Evolutionary conservation across 345 rosid species (phyloP).

Genomic region (Murraya paniculata): DNA sequence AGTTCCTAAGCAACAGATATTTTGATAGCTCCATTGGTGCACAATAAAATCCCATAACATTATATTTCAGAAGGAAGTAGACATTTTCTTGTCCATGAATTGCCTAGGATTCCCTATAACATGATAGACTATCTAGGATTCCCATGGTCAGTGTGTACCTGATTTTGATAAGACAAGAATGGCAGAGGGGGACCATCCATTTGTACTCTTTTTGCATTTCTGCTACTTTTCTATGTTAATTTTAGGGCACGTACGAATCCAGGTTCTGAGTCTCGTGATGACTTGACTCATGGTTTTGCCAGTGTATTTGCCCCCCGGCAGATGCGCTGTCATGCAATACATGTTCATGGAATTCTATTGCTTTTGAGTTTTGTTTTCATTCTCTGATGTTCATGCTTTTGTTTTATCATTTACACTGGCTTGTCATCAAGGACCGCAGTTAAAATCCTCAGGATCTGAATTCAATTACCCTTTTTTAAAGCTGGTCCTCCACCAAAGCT

Average conservation of each 20-base stretch:
- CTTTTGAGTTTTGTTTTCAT: neutral
- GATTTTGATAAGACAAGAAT: neutral
- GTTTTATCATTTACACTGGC: neutral
- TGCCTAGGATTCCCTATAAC: neutral
- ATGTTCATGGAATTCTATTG: neutral
- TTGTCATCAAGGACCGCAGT: conserved; percentile 1
- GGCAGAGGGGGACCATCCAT: neutral
- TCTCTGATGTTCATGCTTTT: neutral
- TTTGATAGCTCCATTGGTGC: neutral
- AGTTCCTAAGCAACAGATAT: neutral
- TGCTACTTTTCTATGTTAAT: neutral
- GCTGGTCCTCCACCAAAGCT: neutral
- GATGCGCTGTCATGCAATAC: neutral
- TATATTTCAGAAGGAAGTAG: neutral
- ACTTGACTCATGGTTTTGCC: neutral
- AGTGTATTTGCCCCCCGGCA: conserved; percentile 3
- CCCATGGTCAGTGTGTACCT: neutral
- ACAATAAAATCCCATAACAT: neutral
- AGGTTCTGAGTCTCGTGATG: neutral
- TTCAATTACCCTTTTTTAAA: neutral
- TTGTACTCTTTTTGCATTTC: neutral
- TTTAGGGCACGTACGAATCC: neutral
- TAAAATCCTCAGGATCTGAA: neutral
- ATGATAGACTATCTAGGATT: neutral
- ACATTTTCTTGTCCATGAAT: neutral